Evolutionary conservation across 177 flowering plant species (phyloP), one percentile per base, ranked within the genome.

Genomic region (Vitis hybrid): DNA sequence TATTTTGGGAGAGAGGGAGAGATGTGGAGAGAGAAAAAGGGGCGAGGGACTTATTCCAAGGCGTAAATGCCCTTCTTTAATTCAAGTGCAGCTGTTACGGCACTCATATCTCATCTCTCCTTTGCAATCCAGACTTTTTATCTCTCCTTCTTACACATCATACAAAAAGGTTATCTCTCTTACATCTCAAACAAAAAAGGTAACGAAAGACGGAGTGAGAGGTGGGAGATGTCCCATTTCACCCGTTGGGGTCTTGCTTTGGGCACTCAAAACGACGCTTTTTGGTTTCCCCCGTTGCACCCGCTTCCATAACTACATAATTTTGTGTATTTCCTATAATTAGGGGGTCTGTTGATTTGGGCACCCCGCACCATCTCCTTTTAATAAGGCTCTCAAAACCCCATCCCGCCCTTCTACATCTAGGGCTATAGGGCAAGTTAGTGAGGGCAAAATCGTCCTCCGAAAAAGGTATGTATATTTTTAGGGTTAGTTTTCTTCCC

Each of bases 91-190:
- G 20, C 64, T 56, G 68, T 71, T 71, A 71, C 74, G 74, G 64
- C 74, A 71, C 61, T 11, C 74, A 65, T 64, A 57, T 71, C 74
- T 71, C 74, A 10, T 12, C 49, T n/a, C 61, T 57, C 16, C 20
- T 58, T 59, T 13, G 63, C 10, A 59, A 16, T 26, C 20, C 49
- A 63, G 55, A 1, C 54, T 70, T 51, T 45, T 31, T 2, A 16
- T 10, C 51, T 10, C 26, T 19, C 2, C 4, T 5, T 18, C n/a
- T 50, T 1, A 5, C 15, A 1, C 10, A 50, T 22, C 5, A 51
- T 26, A 14, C 2, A 22, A 22, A 20, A 20, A 20, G 20, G 1
- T 20, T 1, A 20, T 20, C 20, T 20, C 20, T 20, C 20, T 20
- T 20, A 20, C 20, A 20, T 20, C 20, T 20, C 20, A 3, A 31